Evolutionary conservation across 495 filamentous ascomycete species (phyloP), one percentile per base, ranked within the genome.

Genomic region (Penicillium robsamsonii): DNA sequence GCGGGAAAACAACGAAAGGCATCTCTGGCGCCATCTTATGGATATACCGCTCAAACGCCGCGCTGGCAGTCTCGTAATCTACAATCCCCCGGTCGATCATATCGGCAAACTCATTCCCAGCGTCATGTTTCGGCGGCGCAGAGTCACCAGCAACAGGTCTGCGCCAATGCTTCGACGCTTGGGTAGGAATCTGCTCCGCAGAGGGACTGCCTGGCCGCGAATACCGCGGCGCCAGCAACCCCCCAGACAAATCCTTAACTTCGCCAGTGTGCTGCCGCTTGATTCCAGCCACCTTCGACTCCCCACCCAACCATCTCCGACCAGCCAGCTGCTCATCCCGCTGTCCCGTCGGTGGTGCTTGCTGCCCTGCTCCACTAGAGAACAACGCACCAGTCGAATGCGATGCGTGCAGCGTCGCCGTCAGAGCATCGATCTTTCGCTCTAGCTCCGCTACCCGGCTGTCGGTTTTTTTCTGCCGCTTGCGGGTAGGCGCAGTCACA

Each of bases 401-500:
- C 10, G 78, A 55, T 1, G 86, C 84, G 31, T 89, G 82, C 51
- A 96, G 63, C 47, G 81, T 89, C 0, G 89, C 90, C 3, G 89
- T 96, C 69, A 96, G 67, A 11, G 86, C 89, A 74, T 96, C 91
- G 47, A 98, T 92, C 75, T 95, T 96, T 75, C 87, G 90, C 73
- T 98, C 94, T 41, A 98, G 77, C 73, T 97, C 93, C 13, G 91
- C 87, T 8, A 98, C 92, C 38, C 92, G 83, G 55, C 84, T 91
- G 67, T 96, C 94, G 27, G 89, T 91, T 77, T 96, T 97, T 77
- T 94, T 96, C 75, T 92, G 89, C 29, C 93, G 79, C 71, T 96
- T 97, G 13, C 91, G 79, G 12, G 83, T 90, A 1, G 92, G 92
- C 25, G 83, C 82, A 8, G 91, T 96, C 35, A 95, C 86, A 30